Evolutionary conservation across 1,284 basidiomycete genomes (phyloP), one percentile per base, ranked within the genome.

Genomic region (Boletus semigastroideus): DNA sequence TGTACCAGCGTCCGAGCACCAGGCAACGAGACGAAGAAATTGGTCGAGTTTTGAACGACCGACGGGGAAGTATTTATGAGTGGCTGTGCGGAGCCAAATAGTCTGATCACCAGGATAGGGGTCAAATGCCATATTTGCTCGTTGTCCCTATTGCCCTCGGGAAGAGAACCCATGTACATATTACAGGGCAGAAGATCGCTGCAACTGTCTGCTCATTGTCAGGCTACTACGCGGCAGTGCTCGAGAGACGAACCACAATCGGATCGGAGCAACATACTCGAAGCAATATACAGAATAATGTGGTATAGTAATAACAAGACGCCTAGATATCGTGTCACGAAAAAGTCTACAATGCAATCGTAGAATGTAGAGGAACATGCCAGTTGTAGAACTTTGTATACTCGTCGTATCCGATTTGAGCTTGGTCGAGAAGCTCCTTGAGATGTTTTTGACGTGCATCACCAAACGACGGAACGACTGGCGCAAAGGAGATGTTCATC

Each of bases 21-120:
- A 11, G 12, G 25, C 13, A 34, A 30, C 19, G 17, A n/a, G 41
- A 46, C 44, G 22, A 42, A 12, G 42, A 12, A 37, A n/a, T 30
- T 46, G 38, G 50, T 65, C 50, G 42, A 28, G 39, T 50, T 63
- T 55, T 25, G 27, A 65, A 62, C 42, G 33, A 41, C 34, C 31
- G 1, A 14, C 30, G 25, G 38, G 22, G 27, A 22, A n/a, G 17
- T 27, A 31, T 27, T n/a, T 42, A 39, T 25, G 4, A 22, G 49
- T 61, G 59, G 59, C 59, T 60, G 61, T 60, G 49, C 19, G 3
- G 14, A 17, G 10, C 13, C 14, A n/a, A 20, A 11, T 12, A 30
- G 22, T 22, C 12, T 30, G 11, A 10, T 30, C 13, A 9, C 28
- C 28, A 30, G 28, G 28, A n/a, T 22, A 22, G 22, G 22, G 5